phyloP scores from a whole-genome alignment of 1,284 basidiomycete species.

The Fomes fomentarius region DNA sequence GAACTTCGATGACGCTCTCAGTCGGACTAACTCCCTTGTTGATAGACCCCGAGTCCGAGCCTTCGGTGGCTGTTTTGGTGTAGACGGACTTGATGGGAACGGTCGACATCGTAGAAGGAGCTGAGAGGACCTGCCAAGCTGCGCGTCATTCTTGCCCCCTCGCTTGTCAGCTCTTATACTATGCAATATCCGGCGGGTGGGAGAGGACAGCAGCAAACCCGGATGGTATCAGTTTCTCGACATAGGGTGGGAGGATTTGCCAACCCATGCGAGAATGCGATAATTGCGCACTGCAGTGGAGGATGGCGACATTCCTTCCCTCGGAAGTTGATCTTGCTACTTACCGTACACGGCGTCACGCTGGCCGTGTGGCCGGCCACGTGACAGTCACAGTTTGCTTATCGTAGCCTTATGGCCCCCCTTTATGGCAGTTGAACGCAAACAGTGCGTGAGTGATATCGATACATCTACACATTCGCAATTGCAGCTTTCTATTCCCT shows the following conservation, averaged over 20 bases:
- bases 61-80: conserved; percentile 5
- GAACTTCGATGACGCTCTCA: conserved; percentile 27
- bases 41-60: conserved; percentile 17
- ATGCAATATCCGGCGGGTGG: conserved; percentile 3
- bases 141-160: conserved; percentile 11
- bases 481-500: conserved; percentile 22
- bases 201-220: conserved; percentile 5
- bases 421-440: conserved; percentile 13
- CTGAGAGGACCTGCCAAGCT: conserved; percentile 16
- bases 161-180: conserved; percentile 20
- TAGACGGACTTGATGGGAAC: conserved; percentile 21
- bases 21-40: conserved; percentile 27
- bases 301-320: conserved; percentile 32
- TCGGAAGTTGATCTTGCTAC: conserved; percentile 8
- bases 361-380: background rate
- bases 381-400: conserved; percentile 17
- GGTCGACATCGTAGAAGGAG: conserved; percentile 26
- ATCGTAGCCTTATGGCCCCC: background rate
- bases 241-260: conserved; percentile 18
- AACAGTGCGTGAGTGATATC: conserved; percentile 17
- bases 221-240: conserved; percentile 22
- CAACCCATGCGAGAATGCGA: conserved; percentile 26
- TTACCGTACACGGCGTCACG: conserved; percentile 12
- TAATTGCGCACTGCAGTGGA: conserved; percentile 29
- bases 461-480: conserved; percentile 30